These are phyloP conservation scores for Vicia faba DNA, from an alignment of 306 rosid genomes.

Conservation along the genomic window DNA sequence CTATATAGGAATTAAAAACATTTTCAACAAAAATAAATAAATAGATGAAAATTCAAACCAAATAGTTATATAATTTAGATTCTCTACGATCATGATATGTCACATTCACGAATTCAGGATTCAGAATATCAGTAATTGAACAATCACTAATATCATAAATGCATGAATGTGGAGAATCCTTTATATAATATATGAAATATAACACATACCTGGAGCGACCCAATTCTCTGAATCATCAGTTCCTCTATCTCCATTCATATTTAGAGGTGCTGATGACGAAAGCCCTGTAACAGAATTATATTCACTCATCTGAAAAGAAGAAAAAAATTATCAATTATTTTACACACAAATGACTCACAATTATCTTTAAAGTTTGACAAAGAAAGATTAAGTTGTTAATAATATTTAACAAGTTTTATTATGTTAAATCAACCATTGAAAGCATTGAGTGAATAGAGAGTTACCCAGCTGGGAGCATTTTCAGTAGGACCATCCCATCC, in stretches of 20 bases:
- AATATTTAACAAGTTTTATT: constrained; percentile 7
- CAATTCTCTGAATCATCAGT: constrained; percentile 20
- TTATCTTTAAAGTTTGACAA: neutral
- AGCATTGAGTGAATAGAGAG: neutral
- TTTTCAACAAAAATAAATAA: neutral
- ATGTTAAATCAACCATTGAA: constrained; percentile 1
- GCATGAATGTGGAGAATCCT: neutral
- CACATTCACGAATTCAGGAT: neutral
- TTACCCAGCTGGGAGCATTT: constrained; percentile 86
- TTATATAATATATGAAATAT: neutral
- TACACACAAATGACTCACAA: neutral
- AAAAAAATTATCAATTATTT: neutral
- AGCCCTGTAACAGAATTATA: constrained; percentile 43
- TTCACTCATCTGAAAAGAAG: constrained; percentile 69
- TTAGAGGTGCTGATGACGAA: constrained; percentile 49
- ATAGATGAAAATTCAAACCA: neutral
- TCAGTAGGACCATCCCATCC: constrained; percentile 91
- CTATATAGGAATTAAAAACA: constrained; percentile 26
- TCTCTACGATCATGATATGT: neutral
- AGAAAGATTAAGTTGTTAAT: neutral
- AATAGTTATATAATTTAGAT: neutral
- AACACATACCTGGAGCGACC: constrained; percentile 39
- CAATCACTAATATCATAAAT: neutral
- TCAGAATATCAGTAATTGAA: neutral
- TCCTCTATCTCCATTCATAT: constrained; percentile 37